These are phyloP conservation scores for Poa annua DNA, from an alignment of 176 grass and related monocot genomes.

Conservation along the genomic window DNA sequence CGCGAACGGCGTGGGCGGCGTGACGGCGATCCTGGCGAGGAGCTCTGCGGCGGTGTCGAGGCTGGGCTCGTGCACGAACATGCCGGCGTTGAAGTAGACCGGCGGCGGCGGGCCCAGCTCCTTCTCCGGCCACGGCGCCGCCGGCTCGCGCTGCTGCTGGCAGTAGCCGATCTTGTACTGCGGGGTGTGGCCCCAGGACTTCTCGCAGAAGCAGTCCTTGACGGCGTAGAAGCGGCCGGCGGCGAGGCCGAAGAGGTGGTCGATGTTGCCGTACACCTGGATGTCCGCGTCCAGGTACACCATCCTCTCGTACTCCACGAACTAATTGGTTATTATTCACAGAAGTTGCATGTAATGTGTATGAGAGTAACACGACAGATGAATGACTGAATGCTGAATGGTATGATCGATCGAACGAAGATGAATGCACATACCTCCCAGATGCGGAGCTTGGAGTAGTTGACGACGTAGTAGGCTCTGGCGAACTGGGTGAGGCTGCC, in stretches of 20 bases:
- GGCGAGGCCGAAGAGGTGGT: neutral
- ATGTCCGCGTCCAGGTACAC: conserved; percentile 8
- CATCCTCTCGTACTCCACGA: conserved; percentile 47
- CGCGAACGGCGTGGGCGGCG: neutral
- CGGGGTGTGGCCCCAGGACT: neutral
- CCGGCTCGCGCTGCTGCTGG: neutral
- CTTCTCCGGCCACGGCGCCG: neutral
- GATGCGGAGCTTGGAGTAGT: conserved; percentile 40
- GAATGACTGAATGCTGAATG: too few species aligned
- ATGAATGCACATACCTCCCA: conserved; percentile 45
- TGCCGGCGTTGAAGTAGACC: conserved; percentile 5
- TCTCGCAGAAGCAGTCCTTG: conserved; percentile 11
- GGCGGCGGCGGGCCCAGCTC: neutral
- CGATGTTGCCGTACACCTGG: conserved; percentile 13
- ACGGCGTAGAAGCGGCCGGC: neutral
- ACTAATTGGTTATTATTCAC: conserved; percentile 19
- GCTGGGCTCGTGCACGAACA: conserved; percentile 9
- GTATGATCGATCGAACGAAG: neutral
- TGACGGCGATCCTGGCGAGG: neutral
- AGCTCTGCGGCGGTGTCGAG: neutral
- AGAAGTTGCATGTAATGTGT: neutral
- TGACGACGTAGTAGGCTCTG: conserved; percentile 11
- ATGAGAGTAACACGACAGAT: too few species aligned
- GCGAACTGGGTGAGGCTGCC: conserved; percentile 35
- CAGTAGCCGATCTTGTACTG: conserved; percentile 16